These are phyloP conservation scores for Chionographis japonica DNA, from an alignment of 106 monocot genomes.

Conservation along the genomic window DNA sequence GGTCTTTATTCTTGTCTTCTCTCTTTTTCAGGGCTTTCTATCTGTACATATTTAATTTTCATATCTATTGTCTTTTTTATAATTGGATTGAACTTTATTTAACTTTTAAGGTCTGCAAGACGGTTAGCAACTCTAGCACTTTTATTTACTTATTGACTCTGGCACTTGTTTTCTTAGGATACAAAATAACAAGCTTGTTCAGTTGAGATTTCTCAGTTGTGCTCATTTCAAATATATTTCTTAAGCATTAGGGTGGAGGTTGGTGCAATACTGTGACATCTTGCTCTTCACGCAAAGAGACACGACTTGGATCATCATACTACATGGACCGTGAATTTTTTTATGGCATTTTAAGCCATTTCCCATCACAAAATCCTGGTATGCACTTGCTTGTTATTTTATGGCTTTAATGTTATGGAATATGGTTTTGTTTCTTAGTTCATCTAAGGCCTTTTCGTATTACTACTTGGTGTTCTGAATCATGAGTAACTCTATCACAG, in stretches of 20 bases:
- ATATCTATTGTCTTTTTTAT: no score
- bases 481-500: background rate
- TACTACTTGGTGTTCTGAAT: background rate
- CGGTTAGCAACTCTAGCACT: no score
- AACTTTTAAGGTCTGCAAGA: no score
- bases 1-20: no score
- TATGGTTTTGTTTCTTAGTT: background rate
- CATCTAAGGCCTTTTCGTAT: no score
- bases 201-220: background rate
- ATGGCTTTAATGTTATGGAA: background rate
- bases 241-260: slow-evolving; percentile 80
- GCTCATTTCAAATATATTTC: slow-evolving; percentile 13
- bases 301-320: slow-evolving; percentile 61
- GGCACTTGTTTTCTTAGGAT: background rate
- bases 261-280: slow-evolving; percentile 65
- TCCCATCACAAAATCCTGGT: slow-evolving; percentile 72
- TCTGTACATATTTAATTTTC: no score
- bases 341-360: slow-evolving; percentile 72
- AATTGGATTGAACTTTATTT: no score
- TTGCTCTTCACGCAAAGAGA: slow-evolving; percentile 44
- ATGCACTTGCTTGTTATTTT: background rate
- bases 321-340: slow-evolving; percentile 55
- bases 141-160: no score
- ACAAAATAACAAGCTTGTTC: no score
- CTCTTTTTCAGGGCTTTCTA: no score